Percentiles rank a stretch among this genome's conserved stretches.
phyloP scores from a whole-genome alignment of 1,284 basidiomycete species.

The Psilocybe mexicana region DNA sequence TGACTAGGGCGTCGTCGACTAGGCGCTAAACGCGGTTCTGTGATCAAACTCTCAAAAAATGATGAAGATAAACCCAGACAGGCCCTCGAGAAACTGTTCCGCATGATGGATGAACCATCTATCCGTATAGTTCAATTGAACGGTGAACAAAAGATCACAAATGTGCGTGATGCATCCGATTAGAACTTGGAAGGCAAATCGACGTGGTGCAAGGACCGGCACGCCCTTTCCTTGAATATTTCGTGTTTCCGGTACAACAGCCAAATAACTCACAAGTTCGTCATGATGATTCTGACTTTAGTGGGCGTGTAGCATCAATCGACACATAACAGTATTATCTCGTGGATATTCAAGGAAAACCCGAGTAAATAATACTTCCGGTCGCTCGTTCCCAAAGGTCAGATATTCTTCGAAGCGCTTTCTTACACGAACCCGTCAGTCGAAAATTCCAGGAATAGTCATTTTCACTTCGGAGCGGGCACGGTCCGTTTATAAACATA shows the following conservation, averaged over 20 bases:
- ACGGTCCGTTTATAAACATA: background rate
- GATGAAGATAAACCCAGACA: too few relatives aligned
- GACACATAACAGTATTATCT: too few relatives aligned
- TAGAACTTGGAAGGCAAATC: background rate
- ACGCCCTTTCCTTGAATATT: background rate
- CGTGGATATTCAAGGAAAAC: background rate
- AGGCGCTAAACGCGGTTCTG: background rate
- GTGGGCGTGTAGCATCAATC: too few relatives aligned
- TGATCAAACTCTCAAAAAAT: background rate
- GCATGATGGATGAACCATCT: too few relatives aligned
- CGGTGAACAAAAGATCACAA: too few relatives aligned
- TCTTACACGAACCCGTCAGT: background rate
- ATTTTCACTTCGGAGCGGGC: background rate
- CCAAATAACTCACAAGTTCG: too few relatives aligned
- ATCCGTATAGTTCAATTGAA: too few relatives aligned
- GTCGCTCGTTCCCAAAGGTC: background rate
- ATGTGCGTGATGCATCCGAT: too few relatives aligned
- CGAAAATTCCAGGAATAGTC: background rate
- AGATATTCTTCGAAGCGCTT: background rate
- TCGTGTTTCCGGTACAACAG: too few relatives aligned
- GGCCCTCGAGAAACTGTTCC: too few relatives aligned
- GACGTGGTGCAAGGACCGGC: background rate
- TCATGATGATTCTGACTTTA: too few relatives aligned
- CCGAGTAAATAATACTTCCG: slow-evolving; percentile 1
- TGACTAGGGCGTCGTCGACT: background rate